Conservation (phyloP, 1,284 basidiomycete genomes). For the Pseudozyma thailandica region DNA sequence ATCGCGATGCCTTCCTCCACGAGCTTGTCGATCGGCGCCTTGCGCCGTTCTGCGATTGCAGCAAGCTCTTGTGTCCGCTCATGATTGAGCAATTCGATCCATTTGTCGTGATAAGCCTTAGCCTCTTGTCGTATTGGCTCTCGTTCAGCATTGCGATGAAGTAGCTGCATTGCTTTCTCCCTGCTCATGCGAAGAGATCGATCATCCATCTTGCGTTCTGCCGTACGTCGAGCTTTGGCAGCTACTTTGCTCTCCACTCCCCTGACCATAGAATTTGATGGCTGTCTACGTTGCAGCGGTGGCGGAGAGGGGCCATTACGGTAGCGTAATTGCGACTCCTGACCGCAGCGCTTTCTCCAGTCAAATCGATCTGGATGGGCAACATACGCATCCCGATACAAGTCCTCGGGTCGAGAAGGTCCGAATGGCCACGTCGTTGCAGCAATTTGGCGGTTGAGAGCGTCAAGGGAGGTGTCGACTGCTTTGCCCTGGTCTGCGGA, state of each 20-base stretch:
- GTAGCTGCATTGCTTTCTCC: slow-evolving; percentile 20
- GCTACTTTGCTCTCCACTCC: slow-evolving; percentile 42
- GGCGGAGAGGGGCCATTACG: slow-evolving; percentile 2
- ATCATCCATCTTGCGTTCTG: slow-evolving; percentile 48
- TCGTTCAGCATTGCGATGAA: slow-evolving; percentile 29
- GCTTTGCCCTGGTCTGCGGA: background rate
- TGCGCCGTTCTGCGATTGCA: slow-evolving; percentile 47
- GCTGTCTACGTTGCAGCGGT: slow-evolving; percentile 26
- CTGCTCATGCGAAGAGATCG: slow-evolving; percentile 37
- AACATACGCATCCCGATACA: slow-evolving; percentile 46
- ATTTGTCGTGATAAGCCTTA: slow-evolving; percentile 43
- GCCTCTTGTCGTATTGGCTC: slow-evolving; percentile 32
- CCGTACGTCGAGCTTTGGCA: slow-evolving; percentile 27
- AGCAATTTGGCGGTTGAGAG: slow-evolving; percentile 19
- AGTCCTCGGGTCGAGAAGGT: slow-evolving; percentile 29
- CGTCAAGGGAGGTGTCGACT: slow-evolving; percentile 10
- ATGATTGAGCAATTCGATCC: slow-evolving; percentile 46
- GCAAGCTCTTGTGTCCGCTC: slow-evolving; percentile 53
- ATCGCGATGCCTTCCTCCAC: slow-evolving; percentile 53
- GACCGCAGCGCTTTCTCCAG: slow-evolving; percentile 34
- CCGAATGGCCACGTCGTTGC: slow-evolving; percentile 31
- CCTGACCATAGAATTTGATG: slow-evolving; percentile 31
- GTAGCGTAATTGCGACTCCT: background rate
- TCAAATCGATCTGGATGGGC: slow-evolving; percentile 44
- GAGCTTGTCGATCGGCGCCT: slow-evolving; percentile 49